Percentiles rank a stretch among this genome's conserved stretches.
These are phyloP conservation scores for Russula vinacea DNA, from an alignment of 768 basidiomycete genomes.

Conservation along the genomic window DNA sequence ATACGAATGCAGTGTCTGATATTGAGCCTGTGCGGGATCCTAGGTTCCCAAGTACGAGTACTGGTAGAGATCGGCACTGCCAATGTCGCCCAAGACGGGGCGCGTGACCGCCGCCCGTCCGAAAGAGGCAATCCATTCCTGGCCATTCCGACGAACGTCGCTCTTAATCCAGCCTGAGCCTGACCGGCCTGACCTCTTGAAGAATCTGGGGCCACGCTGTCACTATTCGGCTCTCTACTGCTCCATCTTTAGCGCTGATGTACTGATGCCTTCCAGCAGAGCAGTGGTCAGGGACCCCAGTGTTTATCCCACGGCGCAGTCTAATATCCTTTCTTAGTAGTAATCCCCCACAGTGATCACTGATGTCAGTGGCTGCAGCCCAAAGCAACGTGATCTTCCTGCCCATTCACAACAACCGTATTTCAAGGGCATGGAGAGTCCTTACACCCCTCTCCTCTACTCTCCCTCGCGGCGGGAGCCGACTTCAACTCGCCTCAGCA, in stretches of 20 bases:
- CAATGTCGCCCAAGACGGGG: no score
- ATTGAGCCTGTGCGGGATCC: not conserved
- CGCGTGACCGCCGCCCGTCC: not conserved
- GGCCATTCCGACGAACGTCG: no score
- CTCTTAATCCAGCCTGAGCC: no score
- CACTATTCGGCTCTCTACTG: not conserved
- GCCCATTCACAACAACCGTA: not conserved
- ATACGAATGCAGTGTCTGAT: not conserved
- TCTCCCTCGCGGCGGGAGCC: not conserved
- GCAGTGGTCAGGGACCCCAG: not conserved
- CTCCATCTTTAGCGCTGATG: not conserved
- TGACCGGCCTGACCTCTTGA: no score
- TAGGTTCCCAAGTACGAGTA: not conserved
- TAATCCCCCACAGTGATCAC: not conserved
- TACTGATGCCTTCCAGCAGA: not conserved
- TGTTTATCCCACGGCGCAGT: not conserved
- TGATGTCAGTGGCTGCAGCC: not conserved
- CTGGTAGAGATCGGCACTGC: not conserved
- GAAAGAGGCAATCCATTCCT: not conserved
- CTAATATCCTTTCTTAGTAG: conserved; percentile 7
- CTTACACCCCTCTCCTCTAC: conserved; percentile 5
- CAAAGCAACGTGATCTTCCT: not conserved
- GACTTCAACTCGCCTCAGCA: not conserved
- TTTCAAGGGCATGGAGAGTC: not conserved
- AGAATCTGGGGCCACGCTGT: no score